Percentiles rank a stretch among this genome's conserved stretches.
These are phyloP conservation scores for Diaporthe aspalathi DNA, from an alignment of 2,329 filamentous ascomycete species.

Conservation along the genomic window DNA sequence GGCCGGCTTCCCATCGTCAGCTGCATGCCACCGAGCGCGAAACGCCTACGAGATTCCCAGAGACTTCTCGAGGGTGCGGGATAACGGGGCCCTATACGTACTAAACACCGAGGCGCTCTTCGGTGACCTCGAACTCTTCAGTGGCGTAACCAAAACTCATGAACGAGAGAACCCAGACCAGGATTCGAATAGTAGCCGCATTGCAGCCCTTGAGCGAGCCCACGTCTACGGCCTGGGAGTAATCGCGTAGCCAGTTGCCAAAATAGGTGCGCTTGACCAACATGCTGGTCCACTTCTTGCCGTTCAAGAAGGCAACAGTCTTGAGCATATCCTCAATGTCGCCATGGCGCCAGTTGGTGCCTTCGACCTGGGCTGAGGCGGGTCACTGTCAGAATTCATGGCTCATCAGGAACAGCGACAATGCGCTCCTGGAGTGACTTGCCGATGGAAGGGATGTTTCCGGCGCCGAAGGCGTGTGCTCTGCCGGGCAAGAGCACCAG, in stretches of 20 bases:
- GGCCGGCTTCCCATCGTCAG: slow-evolving; percentile 60
- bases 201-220: slow-evolving; percentile 83
- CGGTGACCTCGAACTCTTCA: slow-evolving; percentile 84
- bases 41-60: background rate
- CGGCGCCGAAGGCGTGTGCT: slow-evolving; percentile 73
- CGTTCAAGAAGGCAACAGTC: slow-evolving; percentile 79
- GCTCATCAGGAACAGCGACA: no score
- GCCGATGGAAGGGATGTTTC: slow-evolving; percentile 75
- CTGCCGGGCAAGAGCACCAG: slow-evolving; percentile 68
- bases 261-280: slow-evolving; percentile 84
- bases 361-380: slow-evolving; percentile 65
- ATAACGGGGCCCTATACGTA: background rate
- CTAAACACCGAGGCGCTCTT: slow-evolving; percentile 83
- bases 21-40: background rate
- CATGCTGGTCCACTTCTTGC: slow-evolving; percentile 87
- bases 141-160: slow-evolving; percentile 88
- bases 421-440: slow-evolving; percentile 43
- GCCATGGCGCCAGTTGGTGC: slow-evolving; percentile 77
- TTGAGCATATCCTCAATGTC: slow-evolving; percentile 72
- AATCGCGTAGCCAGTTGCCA: slow-evolving; percentile 88
- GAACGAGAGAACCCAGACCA: slow-evolving; percentile 85
- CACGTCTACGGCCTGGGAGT: slow-evolving; percentile 85
- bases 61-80: no score
- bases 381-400: background rate
- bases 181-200: slow-evolving; percentile 79